Conservation (phyloP, 139 green algal genomes). For the Volvox reticuliferus region DNA sequence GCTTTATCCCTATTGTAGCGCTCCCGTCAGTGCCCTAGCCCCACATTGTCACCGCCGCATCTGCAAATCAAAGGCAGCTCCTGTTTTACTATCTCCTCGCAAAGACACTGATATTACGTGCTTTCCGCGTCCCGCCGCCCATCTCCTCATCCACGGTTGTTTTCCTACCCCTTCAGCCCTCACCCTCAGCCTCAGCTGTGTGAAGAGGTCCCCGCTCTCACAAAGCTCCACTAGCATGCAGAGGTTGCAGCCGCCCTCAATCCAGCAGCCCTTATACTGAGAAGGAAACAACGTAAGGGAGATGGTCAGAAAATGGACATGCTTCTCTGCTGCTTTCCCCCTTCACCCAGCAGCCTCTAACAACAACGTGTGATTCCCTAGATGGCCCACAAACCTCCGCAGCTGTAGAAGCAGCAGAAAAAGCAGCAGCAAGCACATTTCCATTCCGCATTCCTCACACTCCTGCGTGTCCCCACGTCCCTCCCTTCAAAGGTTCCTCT, state of each 20-base stretch:
- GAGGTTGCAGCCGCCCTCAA: constrained; percentile 51
- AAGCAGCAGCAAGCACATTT: background rate
- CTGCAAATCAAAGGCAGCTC: background rate
- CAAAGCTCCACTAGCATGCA: constrained; percentile 58
- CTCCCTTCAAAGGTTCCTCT: background rate
- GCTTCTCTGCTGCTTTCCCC: no score
- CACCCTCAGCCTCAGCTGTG: constrained; percentile 46
- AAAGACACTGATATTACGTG: background rate
- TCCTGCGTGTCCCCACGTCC: background rate
- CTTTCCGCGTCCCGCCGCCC: background rate
- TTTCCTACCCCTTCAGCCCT: background rate
- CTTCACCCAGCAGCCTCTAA: no score
- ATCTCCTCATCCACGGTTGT: background rate
- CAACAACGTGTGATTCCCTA: no score
- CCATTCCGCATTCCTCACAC: background rate
- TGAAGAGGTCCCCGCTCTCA: constrained; percentile 51
- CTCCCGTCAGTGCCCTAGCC: no score
- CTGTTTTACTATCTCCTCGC: background rate
- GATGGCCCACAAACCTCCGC: background rate
- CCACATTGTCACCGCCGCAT: background rate
- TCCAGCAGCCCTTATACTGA: constrained; percentile 41
- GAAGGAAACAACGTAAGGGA: background rate
- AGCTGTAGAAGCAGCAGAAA: background rate
- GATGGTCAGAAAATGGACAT: background rate
- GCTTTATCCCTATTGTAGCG: no score